Evolutionary conservation across 805 yeast genomes (phyloP).

Genomic region (Ogataea parapolymorpha): DNA sequence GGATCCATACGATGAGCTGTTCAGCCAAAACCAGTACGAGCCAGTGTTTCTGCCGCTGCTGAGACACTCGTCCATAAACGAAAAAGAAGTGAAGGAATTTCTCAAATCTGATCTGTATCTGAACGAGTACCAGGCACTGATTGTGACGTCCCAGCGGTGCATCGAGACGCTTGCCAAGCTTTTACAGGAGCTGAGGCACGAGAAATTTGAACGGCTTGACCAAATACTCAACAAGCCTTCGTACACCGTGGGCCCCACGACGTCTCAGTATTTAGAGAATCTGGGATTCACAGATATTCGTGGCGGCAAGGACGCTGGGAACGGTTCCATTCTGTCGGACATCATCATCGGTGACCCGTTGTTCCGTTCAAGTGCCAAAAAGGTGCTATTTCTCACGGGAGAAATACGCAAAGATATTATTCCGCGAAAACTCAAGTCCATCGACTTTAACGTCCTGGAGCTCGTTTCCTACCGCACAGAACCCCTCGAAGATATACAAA

Average conservation of each 20-base stretch:
- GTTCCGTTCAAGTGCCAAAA: conserved; percentile 22
- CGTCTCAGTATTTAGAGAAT: conserved; percentile 51
- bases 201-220: conserved; percentile 15
- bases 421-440: conserved; percentile 52
- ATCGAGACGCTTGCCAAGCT: conserved; percentile 68
- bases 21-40: conserved; percentile 34
- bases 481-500: conserved; percentile 42
- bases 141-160: conserved; percentile 88
- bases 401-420: conserved; percentile 78
- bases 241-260: conserved; percentile 92
- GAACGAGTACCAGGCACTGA: conserved; percentile 45
- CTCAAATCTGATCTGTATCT: conserved; percentile 44
- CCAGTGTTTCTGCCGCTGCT: conserved; percentile 72
- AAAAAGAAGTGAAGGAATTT: conserved; percentile 40
- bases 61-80: conserved; percentile 56
- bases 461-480: conserved; percentile 68
- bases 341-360: conserved; percentile 44
- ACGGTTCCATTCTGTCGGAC: conserved; percentile 69
- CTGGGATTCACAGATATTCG: conserved; percentile 66
- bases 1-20: conserved; percentile 59
- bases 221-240: conserved; percentile 49
- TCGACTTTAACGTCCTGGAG: conserved; percentile 51
- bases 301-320: conserved; percentile 79
- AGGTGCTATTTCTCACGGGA: conserved; percentile 77
- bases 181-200: conserved; percentile 29